These are phyloP conservation scores for Globisporangium alternatum DNA, from an alignment of 352 stramenopile genomes.

Conservation along the genomic window DNA sequence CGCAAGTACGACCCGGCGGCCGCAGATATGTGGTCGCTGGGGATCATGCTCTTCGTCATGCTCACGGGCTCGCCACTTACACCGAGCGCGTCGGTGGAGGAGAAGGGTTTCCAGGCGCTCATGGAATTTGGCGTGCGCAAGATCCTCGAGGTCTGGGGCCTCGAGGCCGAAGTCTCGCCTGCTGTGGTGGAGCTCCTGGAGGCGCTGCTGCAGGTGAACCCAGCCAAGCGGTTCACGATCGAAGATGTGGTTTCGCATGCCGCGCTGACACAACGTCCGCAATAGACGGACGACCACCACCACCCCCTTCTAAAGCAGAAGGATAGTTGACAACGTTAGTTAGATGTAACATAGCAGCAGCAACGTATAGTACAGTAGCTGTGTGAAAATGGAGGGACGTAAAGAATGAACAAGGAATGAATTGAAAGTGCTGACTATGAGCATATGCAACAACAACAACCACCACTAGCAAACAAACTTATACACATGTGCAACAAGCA, in stretches of 20 bases:
- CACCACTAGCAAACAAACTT: too few relatives aligned
- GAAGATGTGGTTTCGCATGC: slow-evolving; percentile 26
- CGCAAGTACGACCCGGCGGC: slow-evolving; percentile 37
- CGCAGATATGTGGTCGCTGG: slow-evolving; percentile 70
- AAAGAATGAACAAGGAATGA: too few relatives aligned
- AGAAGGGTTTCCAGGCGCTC: slow-evolving; percentile 31
- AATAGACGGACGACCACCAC: neutral
- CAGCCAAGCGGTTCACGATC: slow-evolving; percentile 28
- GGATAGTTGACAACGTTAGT: neutral
- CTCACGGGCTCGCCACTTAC: slow-evolving; percentile 50
- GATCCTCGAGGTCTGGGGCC: slow-evolving; percentile 51
- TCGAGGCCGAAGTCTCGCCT: slow-evolving; percentile 24
- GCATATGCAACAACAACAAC: too few relatives aligned
- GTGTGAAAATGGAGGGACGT: too few relatives aligned
- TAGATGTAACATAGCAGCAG: too few relatives aligned
- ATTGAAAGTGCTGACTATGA: too few relatives aligned
- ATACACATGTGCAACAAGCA: too few relatives aligned
- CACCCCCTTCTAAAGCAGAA: neutral
- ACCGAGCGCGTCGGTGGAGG: slow-evolving; percentile 23
- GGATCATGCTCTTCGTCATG: slow-evolving; percentile 67
- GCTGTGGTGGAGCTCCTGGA: slow-evolving; percentile 25
- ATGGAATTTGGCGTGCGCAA: slow-evolving; percentile 35
- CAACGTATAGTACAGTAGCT: too few relatives aligned
- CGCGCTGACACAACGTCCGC: neutral
- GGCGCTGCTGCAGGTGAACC: slow-evolving; percentile 33